Percentiles rank a stretch among this genome's conserved stretches.
Conservation (phyloP, 2,329 filamentous ascomycete species). For the Curvularia spicifera region DNA sequence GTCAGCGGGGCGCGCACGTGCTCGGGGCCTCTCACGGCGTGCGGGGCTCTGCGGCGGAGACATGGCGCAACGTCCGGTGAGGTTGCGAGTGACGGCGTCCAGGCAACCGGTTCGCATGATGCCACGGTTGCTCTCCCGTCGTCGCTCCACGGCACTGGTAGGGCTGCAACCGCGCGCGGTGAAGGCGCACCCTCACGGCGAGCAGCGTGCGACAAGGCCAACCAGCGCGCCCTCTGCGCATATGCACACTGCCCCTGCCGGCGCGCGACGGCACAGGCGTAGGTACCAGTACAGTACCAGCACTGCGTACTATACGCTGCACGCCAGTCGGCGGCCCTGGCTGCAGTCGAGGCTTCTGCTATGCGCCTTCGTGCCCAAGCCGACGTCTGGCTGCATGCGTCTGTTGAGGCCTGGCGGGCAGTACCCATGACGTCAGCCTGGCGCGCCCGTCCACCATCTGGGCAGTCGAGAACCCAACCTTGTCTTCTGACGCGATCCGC, state of each 20-base stretch:
- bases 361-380: neutral
- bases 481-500: conserved; percentile 23
- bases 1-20: conserved; percentile 24
- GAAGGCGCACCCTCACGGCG: neutral
- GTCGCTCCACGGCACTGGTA: conserved; percentile 3
- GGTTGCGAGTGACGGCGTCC: conserved; percentile 10
- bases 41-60: conserved; percentile 23
- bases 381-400: conserved; percentile 1
- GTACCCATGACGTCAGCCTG: conserved; percentile 12
- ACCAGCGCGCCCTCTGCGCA: neutral
- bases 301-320: neutral
- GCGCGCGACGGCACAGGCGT: too few species aligned
- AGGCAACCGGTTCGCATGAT: conserved; percentile 27
- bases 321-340: neutral
- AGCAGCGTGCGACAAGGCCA: conserved; percentile 6
- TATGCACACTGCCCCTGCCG: neutral
- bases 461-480: conserved; percentile 17
- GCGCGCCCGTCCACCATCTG: conserved; percentile 11
- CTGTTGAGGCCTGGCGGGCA: conserved; percentile 8
- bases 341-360: neutral
- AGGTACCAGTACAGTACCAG: too few species aligned
- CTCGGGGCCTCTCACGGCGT: conserved; percentile 19
- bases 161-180: conserved; percentile 20
- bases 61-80: conserved; percentile 23
- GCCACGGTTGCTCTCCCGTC: conserved; percentile 14